phyloP scores from a whole-genome alignment of 305 asterid species.

The Fraxinus platypoda region DNA sequence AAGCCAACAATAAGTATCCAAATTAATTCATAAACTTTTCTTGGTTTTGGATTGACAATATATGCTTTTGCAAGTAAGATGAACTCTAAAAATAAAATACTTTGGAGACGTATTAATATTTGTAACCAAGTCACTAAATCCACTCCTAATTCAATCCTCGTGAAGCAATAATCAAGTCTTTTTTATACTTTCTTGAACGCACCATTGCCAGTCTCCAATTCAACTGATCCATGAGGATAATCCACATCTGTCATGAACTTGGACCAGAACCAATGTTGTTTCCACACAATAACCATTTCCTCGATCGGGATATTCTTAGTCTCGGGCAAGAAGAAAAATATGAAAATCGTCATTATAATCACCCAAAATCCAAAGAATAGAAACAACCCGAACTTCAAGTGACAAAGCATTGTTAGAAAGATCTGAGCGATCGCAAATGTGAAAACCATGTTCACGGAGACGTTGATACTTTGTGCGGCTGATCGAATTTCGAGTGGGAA shows the following conservation, averaged over 20 bases:
- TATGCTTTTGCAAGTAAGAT: background rate
- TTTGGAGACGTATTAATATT: background rate
- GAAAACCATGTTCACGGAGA: constrained; percentile 74
- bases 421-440: constrained; percentile 69
- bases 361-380: constrained; percentile 69
- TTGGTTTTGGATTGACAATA: background rate
- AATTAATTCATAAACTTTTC: background rate
- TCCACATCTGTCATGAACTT: constrained; percentile 45
- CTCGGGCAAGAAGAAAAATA: constrained; percentile 74
- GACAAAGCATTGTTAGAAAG: constrained; percentile 72
- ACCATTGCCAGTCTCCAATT: constrained; percentile 25
- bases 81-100: background rate
- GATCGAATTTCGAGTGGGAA: constrained; percentile 85
- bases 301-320: constrained; percentile 80
- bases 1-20: background rate
- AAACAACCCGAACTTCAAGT: constrained; percentile 78
- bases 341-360: constrained; percentile 52
- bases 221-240: constrained; percentile 26
- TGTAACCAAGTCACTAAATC: background rate
- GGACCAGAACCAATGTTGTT: constrained; percentile 79
- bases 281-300: constrained; percentile 77
- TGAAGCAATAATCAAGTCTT: background rate
- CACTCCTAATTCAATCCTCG: background rate
- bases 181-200: constrained; percentile 11
- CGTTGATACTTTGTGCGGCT: constrained; percentile 78